phyloP scores from a whole-genome alignment of 306 rosid species.

The Pyrus bretschneideri region DNA sequence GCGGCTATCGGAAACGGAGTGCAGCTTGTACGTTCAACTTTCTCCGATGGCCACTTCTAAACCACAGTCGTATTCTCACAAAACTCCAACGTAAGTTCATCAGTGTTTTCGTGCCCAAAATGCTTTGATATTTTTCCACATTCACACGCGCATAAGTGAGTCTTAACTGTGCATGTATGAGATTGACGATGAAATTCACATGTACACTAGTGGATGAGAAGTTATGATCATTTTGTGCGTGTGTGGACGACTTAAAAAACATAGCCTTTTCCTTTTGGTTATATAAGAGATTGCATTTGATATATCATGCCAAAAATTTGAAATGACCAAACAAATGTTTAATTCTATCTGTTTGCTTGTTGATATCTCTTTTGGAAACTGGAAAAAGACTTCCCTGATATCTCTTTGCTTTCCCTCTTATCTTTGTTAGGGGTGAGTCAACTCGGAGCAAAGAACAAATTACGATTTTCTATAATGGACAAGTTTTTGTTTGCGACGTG shows the following conservation, averaged over 20 bases:
- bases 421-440: slow-evolving; percentile 2
- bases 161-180: neutral
- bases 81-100: slow-evolving; percentile 1
- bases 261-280: neutral
- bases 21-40: neutral
- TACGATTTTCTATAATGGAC: slow-evolving; percentile 15
- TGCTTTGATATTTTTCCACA: neutral
- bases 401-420: neutral
- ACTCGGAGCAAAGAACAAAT: neutral
- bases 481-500: slow-evolving; percentile 9
- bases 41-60: slow-evolving; percentile 1
- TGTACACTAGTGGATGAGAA: neutral
- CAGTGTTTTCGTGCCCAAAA: neutral
- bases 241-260: neutral
- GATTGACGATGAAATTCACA: neutral
- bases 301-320: neutral
- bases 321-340: neutral
- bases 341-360: neutral
- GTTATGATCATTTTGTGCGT: neutral
- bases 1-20: neutral
- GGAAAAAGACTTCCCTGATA: neutral
- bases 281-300: no score
- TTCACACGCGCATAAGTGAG: neutral
- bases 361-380: neutral
- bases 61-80: neutral